These are phyloP conservation scores for Diaporthe batatas DNA, from an alignment of 2,329 filamentous ascomycete species.

Conservation along the genomic window DNA sequence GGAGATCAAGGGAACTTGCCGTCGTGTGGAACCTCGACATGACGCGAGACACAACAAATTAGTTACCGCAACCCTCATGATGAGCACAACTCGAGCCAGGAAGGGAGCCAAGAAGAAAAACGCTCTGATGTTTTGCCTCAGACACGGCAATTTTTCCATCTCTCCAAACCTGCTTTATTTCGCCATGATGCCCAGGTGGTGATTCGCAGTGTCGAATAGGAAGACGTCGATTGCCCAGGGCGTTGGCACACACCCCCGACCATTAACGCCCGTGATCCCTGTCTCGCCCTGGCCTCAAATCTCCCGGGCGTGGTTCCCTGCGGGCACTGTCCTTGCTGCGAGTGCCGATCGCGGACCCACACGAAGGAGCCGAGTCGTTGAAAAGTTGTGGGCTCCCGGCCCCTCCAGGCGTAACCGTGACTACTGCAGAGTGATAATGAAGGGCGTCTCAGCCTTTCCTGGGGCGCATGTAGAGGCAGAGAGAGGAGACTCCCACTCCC, in stretches of 20 bases:
- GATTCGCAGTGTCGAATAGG: conserved; percentile 1
- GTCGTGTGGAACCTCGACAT: neutral
- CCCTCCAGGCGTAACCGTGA: neutral
- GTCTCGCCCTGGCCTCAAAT: conserved; percentile 21
- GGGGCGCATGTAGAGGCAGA: no score
- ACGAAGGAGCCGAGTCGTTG: neutral
- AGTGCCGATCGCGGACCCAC: conserved; percentile 17
- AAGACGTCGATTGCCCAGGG: neutral
- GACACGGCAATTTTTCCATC: neutral
- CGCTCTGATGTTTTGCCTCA: conserved; percentile 4
- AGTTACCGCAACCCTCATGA: neutral
- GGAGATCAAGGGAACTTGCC: neutral
- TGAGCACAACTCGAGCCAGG: neutral
- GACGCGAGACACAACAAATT: neutral
- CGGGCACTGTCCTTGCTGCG: conserved; percentile 21
- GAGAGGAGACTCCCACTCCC: neutral
- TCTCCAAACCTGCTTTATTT: conserved; percentile 5
- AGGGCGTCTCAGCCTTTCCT: neutral
- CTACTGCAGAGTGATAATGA: neutral
- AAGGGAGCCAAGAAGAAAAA: neutral
- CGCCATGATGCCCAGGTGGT: neutral
- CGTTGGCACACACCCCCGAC: neutral
- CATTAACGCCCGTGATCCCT: neutral
- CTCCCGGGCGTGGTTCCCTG: conserved; percentile 5
- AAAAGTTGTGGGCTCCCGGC: neutral